phyloP scores from a whole-genome alignment of 345 rosid genomes.

The Acer campestre region DNA sequence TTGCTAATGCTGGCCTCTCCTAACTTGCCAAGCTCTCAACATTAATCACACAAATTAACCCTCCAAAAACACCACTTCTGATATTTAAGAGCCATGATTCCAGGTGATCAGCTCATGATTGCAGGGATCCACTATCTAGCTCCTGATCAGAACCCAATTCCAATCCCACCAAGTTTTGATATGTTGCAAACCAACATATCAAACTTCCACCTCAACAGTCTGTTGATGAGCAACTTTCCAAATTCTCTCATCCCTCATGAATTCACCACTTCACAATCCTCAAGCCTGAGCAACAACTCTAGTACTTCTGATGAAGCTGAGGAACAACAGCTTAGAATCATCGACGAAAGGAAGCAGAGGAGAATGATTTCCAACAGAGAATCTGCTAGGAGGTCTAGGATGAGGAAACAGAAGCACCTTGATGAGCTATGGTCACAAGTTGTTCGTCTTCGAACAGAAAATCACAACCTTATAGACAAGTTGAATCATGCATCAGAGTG shows the following conservation, averaged over 20 bases:
- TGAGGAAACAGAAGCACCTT: constrained; percentile 94
- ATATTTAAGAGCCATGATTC: constrained; percentile 42
- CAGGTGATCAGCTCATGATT: constrained; percentile 43
- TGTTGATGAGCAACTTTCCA: constrained; percentile 38
- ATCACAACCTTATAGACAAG: constrained; percentile 66
- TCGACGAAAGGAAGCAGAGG: constrained; percentile 89
- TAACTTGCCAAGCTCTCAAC: constrained; percentile 23
- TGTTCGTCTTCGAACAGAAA: constrained; percentile 69
- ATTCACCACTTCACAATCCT: constrained; percentile 34
- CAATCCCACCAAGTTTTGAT: constrained; percentile 38
- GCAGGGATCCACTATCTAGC: constrained; percentile 48
- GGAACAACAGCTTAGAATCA: constrained; percentile 55
- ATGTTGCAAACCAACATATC: constrained; percentile 34
- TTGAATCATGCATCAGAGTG: constrained; percentile 63
- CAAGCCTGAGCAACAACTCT: constrained; percentile 68
- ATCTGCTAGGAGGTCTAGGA: constrained; percentile 94
- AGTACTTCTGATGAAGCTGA: constrained; percentile 76
- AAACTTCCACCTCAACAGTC: constrained; percentile 48
- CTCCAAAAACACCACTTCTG: constrained; percentile 2
- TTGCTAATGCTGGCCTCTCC: constrained; percentile 33
- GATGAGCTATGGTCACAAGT: constrained; percentile 95
- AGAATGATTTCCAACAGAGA: constrained; percentile 97
- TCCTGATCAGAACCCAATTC: constrained; percentile 36
- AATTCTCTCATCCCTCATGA: constrained; percentile 37
- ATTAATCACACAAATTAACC: constrained; percentile 7